phyloP scores from a whole-genome alignment of 2,329 filamentous ascomycete genomes.

The Penicillium capsulatum region DNA sequence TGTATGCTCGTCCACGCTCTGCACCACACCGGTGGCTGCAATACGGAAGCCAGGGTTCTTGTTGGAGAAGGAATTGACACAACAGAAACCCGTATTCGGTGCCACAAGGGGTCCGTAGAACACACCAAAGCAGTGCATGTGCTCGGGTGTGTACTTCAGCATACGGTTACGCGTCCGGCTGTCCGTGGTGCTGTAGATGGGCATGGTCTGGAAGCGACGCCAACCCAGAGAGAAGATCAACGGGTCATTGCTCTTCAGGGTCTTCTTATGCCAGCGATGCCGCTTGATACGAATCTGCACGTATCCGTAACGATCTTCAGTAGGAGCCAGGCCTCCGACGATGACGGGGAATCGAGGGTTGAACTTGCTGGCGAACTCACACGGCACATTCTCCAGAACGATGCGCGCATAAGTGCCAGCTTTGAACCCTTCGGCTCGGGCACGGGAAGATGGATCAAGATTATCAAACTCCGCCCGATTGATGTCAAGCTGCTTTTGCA shows the following conservation, averaged over 20 bases:
- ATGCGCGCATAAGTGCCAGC: slow-evolving; percentile 92
- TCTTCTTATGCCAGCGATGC: slow-evolving; percentile 98
- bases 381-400: slow-evolving; percentile 81
- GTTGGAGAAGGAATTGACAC: slow-evolving; percentile 82
- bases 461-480: slow-evolving; percentile 89
- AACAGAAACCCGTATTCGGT: slow-evolving; percentile 92
- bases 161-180: slow-evolving; percentile 91
- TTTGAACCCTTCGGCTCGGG: slow-evolving; percentile 81
- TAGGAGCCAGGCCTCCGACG: slow-evolving; percentile 84
- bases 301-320: slow-evolving; percentile 92
- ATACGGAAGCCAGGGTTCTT: slow-evolving; percentile 87
- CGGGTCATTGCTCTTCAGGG: slow-evolving; percentile 95
- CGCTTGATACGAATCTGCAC: slow-evolving; percentile 95
- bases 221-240: slow-evolving; percentile 96
- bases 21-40: slow-evolving; percentile 86
- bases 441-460: slow-evolving; percentile 77
- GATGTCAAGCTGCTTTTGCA: slow-evolving; percentile 95
- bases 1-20: slow-evolving; percentile 89
- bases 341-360: slow-evolving; percentile 77
- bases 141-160: slow-evolving; percentile 98
- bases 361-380: slow-evolving; percentile 83
- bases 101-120: slow-evolving; percentile 94
- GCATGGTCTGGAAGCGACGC: slow-evolving; percentile 88
- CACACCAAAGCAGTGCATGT: slow-evolving; percentile 97
- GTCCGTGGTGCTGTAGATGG: slow-evolving; percentile 92